Evolutionary conservation across 2,329 filamentous ascomycete species (phyloP).

Genomic region (Fusarium decemcellulare): DNA sequence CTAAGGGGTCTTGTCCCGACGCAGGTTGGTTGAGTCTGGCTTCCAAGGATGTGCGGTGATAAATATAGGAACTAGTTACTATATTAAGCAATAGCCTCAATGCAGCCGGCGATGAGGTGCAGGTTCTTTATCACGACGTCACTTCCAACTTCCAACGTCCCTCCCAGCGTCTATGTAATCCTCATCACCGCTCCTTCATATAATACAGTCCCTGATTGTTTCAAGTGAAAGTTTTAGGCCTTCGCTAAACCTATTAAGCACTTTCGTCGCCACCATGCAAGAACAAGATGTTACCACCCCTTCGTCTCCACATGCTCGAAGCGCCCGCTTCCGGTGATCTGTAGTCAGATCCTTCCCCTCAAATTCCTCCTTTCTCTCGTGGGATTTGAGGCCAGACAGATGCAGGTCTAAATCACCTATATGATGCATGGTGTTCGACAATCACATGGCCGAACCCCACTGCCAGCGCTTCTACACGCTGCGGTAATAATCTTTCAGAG

Average conservation of each 20-base stretch:
- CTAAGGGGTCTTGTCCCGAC: constrained; percentile 12
- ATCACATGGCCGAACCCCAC: constrained; percentile 28
- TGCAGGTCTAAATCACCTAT: constrained; percentile 15
- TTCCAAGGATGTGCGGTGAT: constrained; percentile 18
- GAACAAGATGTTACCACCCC: constrained; percentile 6
- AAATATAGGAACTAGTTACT: constrained; percentile 48
- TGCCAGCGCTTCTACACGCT: constrained; percentile 28
- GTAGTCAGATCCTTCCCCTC: constrained; percentile 10
- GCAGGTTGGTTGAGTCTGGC: not conserved
- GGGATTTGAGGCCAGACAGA: constrained; percentile 3
- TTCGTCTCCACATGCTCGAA: constrained; percentile 22
- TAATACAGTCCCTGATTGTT: constrained; percentile 15
- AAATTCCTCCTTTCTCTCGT: constrained; percentile 5
- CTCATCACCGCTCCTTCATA: constrained; percentile 1
- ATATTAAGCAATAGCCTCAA: constrained; percentile 55
- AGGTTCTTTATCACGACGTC: constrained; percentile 44
- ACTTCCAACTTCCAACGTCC: constrained; percentile 23
- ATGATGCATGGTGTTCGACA: constrained; percentile 33
- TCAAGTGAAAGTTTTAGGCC: constrained; percentile 13
- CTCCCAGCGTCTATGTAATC: constrained; percentile 37
- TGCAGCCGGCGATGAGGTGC: constrained; percentile 53
- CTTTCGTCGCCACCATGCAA: constrained; percentile 11
- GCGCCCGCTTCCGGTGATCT: constrained; percentile 20
- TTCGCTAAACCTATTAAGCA: constrained; percentile 14
- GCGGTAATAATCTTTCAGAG: constrained; percentile 14